phyloP scores from a whole-genome alignment of 345 rosid genomes.

The thale cress (Arabidopsis thaliana) region TAIR10.1 NC_003071.7:7275501-7276000 shows the following conservation, averaged over 20 bases:
- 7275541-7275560: background rate
- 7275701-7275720: too few species aligned
- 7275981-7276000: conserved; percentile 60
- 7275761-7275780: conserved; percentile 34
- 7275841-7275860: conserved; percentile 71
- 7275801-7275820: conserved; percentile 69
- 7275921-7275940: conserved; percentile 80
- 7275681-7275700: too few species aligned
- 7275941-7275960: conserved; percentile 68
- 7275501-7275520: background rate
- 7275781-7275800: conserved; percentile 67
- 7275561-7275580: background rate
- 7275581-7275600: background rate
- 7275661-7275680: too few species aligned
- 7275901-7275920: conserved; percentile 65
- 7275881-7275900: conserved; percentile 97
- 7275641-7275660: background rate
- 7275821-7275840: conserved; percentile 60
- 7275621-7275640: background rate
- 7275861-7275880: conserved; percentile 74
- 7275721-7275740: conserved; percentile 12
- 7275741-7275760: conserved; percentile 40
- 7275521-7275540: background rate
- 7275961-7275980: conserved; percentile 49
- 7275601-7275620: background rate